Evolutionary conservation across 2,329 filamentous ascomycete genomes (phyloP).

Genomic region (Tolypocladium amazonense): DNA sequence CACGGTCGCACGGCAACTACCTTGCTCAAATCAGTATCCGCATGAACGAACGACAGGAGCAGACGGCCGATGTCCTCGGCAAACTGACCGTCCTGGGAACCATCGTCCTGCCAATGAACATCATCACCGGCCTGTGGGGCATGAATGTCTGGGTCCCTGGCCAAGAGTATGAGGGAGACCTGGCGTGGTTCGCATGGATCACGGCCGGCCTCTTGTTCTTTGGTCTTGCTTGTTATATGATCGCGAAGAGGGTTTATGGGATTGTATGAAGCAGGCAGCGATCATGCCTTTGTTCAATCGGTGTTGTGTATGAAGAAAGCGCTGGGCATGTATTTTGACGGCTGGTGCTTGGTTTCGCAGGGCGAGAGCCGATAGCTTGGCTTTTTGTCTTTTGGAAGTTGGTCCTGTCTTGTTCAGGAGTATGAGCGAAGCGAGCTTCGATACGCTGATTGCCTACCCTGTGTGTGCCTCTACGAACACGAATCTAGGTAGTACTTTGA

Average conservation of each 20-base stretch:
- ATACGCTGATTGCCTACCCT: background rate
- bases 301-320: background rate
- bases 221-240: constrained; percentile 66
- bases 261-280: constrained; percentile 45
- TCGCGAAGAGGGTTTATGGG: constrained; percentile 74
- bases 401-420: background rate
- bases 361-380: background rate
- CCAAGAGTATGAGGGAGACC: constrained; percentile 66
- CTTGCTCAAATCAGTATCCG: constrained; percentile 98
- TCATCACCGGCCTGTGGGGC: constrained; percentile 95
- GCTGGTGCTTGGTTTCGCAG: background rate
- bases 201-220: constrained; percentile 70
- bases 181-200: constrained; percentile 65
- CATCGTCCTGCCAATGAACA: constrained; percentile 97
- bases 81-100: constrained; percentile 94
- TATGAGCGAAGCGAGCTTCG: background rate
- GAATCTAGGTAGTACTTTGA: background rate
- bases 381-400: background rate
- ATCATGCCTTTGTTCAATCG: background rate
- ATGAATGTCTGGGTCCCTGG: constrained; percentile 98
- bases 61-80: constrained; percentile 88
- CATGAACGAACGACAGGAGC: constrained; percentile 96
- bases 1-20: constrained; percentile 89
- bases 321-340: background rate
- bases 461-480: background rate